Base-by-base conservation (phyloP, 192 early-diverging fungal genomes). In the Coemansia sp. region DNA sequence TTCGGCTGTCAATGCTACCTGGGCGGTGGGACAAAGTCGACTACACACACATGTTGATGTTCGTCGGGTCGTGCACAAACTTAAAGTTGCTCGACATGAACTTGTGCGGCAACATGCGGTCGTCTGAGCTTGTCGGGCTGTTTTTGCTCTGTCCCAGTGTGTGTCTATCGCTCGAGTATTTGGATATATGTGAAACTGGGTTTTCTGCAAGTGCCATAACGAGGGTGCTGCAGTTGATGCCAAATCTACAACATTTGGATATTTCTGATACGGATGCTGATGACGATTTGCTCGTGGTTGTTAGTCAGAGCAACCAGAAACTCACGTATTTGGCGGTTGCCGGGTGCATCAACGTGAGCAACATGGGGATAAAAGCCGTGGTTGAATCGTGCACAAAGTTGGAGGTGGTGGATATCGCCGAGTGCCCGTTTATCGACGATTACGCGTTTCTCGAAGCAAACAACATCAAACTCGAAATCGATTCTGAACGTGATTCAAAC, bases 21-120 rank as follows among this genome's bases (percentile, higher is more conserved):
- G 55, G 55, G 7, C 55, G 55, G 21, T 57, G 55, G 55, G 55
- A 57, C 15, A 57, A 37, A 37, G 55, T 57, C 6, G 35, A n/a
- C 2, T 56, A 35, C 35, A 4, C 12, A 29, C 54, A 37, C 4
- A 57, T 57, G 54, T 15, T 17, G 2, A 11, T 2, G 29, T 32
- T 57, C 24, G 2, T 57, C 1, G 5, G 15, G 15, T n/a, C 54
- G 15, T 57, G 55, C 10, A 19, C 7, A 10, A 57, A 57, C 21
- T 19, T 57, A 3, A 57, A 17, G 15, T 10, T 57, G 10, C 17
- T 57, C n/a, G 55, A 57, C 15, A 57, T 57, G 55, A 57, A 57
- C 55, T 37, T 57, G 55, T 57, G 55, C 19, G 21, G 29, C 0
- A 57, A 57, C 25, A 57, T 57, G 21, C 55, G 55, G 9, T 57